Conservation (phyloP, 2,329 filamentous ascomycete species). For the Phaeosphaeriaceae sp. region DNA sequence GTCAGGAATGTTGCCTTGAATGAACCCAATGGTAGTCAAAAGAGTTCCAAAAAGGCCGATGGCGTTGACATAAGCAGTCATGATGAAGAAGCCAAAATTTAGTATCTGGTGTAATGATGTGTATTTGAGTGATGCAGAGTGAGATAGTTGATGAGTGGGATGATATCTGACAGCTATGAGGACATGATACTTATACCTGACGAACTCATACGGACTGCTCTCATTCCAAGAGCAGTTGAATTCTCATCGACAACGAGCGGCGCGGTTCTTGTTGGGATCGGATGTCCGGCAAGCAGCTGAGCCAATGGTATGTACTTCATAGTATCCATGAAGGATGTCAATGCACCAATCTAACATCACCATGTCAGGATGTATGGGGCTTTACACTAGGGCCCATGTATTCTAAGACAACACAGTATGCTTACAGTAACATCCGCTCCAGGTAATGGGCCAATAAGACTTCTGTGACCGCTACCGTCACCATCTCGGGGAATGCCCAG, state of each 20-base stretch:
- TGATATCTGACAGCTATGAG: not conserved
- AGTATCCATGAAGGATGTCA: not conserved
- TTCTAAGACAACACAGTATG: not conserved
- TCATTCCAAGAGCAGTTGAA: not conserved
- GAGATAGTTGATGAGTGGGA: not conserved
- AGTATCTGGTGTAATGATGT: not conserved
- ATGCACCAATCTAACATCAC: not conserved
- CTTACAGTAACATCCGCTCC: not conserved
- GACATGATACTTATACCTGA: not conserved
- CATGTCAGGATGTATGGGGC: not conserved
- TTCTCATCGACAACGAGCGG: not conserved
- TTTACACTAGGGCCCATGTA: not conserved
- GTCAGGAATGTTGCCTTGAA: not conserved
- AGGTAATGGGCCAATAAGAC: not conserved
- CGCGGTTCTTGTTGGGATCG: not conserved
- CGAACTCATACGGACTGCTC: not conserved
- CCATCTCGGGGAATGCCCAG: not conserved
- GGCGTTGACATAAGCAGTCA: not conserved
- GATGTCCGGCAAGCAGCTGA: not conserved
- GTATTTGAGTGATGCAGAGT: not conserved
- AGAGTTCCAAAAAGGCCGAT: not conserved
- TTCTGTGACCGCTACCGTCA: not conserved
- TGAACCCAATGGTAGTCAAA: not conserved
- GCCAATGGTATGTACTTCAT: not conserved
- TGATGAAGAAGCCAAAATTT: not conserved